Evolutionary conservation across 345 rosid species (phyloP).

Genomic region (Geranium brycei): DNA sequence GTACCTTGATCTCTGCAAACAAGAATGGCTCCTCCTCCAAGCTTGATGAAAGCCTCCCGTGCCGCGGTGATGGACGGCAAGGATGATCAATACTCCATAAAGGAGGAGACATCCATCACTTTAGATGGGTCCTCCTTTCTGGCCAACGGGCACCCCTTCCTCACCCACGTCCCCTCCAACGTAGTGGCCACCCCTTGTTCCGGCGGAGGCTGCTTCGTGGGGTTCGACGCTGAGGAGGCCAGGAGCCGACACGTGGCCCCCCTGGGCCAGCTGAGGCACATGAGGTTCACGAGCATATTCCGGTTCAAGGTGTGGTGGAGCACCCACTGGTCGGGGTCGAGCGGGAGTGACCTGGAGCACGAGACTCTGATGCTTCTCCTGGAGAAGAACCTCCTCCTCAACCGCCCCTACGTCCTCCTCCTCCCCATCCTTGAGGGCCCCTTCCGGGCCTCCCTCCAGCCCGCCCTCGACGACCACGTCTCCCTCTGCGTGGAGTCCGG

Average conservation of each 20-base stretch:
- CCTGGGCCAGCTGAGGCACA: constrained; percentile 13
- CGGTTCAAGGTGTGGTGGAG: constrained; percentile 99
- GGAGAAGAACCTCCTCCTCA: constrained; percentile 32
- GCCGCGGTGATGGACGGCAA: no score
- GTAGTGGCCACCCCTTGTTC: constrained; percentile 1
- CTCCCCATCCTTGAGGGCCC: constrained; percentile 68
- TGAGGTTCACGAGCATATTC: constrained; percentile 77
- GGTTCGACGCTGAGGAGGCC: constrained; percentile 16
- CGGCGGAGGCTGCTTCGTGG: constrained; percentile 18
- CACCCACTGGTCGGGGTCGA: constrained; percentile 79
- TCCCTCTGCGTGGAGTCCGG: constrained; percentile 35
- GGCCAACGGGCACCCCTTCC: constrained; percentile 16
- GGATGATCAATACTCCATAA: no score
- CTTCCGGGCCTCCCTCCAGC: constrained; percentile 59
- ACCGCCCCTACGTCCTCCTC: constrained; percentile 62
- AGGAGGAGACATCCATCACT: background rate
- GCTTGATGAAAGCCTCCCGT: no score
- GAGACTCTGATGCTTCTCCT: constrained; percentile 79
- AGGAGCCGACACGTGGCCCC: constrained; percentile 13
- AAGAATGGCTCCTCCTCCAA: no score
- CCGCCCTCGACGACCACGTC: constrained; percentile 26
- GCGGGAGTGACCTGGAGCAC: constrained; percentile 59
- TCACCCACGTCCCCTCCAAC: constrained; percentile 13
- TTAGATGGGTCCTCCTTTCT: constrained; percentile 13
- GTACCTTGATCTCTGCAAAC: no score